These are phyloP conservation scores for Wallacemonas sp. DNA, from an alignment of 208 protist species.

Conservation along the genomic window DNA sequence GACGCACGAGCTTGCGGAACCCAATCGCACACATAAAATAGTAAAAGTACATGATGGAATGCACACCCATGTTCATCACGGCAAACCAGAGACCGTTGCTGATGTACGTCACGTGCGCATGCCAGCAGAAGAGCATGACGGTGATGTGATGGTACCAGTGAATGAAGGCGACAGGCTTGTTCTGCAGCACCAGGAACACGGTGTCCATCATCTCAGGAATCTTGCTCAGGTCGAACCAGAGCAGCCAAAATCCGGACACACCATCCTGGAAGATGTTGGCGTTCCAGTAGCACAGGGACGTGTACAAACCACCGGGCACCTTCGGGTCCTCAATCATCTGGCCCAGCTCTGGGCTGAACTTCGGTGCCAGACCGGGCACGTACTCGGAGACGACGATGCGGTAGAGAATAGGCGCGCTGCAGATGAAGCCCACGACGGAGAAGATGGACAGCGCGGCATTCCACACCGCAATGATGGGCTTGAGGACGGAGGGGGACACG, in stretches of 20 bases:
- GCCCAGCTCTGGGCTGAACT: conserved; percentile 18
- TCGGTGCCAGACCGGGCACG: conserved; percentile 30
- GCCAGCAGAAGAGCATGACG: conserved; percentile 81
- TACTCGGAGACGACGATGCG: conserved; percentile 18
- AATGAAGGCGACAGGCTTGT: conserved; percentile 65
- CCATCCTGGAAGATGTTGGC: conserved; percentile 27
- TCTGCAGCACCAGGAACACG: conserved; percentile 50
- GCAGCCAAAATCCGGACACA: conserved; percentile 37
- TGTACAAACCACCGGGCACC: conserved; percentile 28
- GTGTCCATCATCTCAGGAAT: conserved; percentile 68
- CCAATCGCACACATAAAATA: conserved; percentile 64
- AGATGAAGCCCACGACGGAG: conserved; percentile 50
- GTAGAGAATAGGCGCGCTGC: conserved; percentile 45
- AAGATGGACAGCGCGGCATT: conserved; percentile 74
- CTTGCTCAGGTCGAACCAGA: conserved; percentile 53
- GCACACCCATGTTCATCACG: conserved; percentile 85
- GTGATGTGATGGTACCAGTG: conserved; percentile 88
- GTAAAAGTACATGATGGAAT: conserved; percentile 92
- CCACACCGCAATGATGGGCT: conserved; percentile 53
- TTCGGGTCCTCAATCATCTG: conserved; percentile 21
- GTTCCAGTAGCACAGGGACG: conserved; percentile 31
- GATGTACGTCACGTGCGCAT: conserved; percentile 36
- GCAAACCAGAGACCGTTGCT: conserved; percentile 67
- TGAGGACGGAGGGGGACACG: conserved; percentile 11
- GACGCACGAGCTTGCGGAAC: conserved; percentile 31